phyloP scores from a whole-genome alignment of 306 rosid species.

The Gillenia trifoliata region DNA sequence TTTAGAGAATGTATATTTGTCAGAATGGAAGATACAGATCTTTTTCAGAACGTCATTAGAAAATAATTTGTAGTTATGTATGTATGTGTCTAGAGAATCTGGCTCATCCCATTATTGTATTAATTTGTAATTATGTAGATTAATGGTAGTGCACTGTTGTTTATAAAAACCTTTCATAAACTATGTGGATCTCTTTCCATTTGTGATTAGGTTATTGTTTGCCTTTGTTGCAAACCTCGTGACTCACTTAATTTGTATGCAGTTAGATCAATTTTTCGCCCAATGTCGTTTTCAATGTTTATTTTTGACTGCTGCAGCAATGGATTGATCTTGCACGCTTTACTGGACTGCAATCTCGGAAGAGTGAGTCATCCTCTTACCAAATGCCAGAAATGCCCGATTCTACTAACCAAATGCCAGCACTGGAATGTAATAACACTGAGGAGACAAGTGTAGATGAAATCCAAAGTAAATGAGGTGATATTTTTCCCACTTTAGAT shows the following conservation, averaged over 20 bases:
- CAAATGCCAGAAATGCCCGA: slow-evolving; percentile 36
- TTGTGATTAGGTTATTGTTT: neutral
- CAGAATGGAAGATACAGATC: neutral
- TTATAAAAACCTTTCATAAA: neutral
- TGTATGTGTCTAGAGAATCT: neutral
- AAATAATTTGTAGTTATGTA: neutral
- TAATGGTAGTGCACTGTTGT: neutral
- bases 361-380: slow-evolving; percentile 35
- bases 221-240: neutral
- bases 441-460: slow-evolving; percentile 67
- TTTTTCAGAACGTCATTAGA: neutral
- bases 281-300: neutral
- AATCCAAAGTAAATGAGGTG: slow-evolving; percentile 48
- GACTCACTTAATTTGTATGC: neutral
- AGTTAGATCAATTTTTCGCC: slow-evolving; percentile 2
- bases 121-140: neutral
- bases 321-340: slow-evolving; percentile 88
- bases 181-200: neutral
- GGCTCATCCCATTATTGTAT: neutral
- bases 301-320: slow-evolving; percentile 61
- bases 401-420: slow-evolving; percentile 40
- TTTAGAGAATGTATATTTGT: neutral
- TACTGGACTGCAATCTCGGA: slow-evolving; percentile 73
- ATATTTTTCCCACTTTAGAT: slow-evolving; percentile 9
- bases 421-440: slow-evolving; percentile 51